Evolutionary conservation across 805 yeast species (phyloP), one percentile per base, ranked within the genome.

Genomic region (Metschnikowia reukaufii): DNA sequence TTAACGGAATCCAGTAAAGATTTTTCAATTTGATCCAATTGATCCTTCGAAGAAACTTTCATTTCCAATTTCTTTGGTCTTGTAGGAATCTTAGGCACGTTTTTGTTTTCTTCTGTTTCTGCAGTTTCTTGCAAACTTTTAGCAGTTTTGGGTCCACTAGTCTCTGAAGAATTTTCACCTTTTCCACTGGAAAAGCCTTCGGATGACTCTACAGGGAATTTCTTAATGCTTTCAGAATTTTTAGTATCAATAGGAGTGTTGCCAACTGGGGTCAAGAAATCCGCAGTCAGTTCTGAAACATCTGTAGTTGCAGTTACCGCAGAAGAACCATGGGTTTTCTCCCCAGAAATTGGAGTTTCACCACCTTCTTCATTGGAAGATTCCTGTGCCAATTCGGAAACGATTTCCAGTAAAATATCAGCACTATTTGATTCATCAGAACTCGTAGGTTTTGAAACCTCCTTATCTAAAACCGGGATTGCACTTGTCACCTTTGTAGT

Each of bases 341-440:
- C 29, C 29, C 12, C 12, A 9, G 29, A 25, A 25, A 4, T 9
- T 25, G 8, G 3, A 4, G 12, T 25, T 25, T 25, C 29, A 13
- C 12, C 12, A 2, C 25, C 13, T 23, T 21, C 27, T 15, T 19
- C 25, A 15, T 29, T 25, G 6, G 38, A n/a, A 4, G 47, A 33
- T 15, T 16, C 20, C n/a, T 23, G 31, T 32, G 21, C n/a, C 18
- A 44, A 25, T 12, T 44, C 47, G 29, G 42, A 38, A 6, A 44
- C 42, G 13, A 44, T 15, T 30, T 31, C 47, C 42, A 38, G 47
- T 35, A 44, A 38, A 21, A 38, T 23, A 19, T 44, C 47, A 9
- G 39, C 47, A 18, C 38, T 44, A 12, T 23, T 20, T 8, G 17
- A 40, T n/a, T 15, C 35, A 16, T 32, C 46, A 23, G 13, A 21